Conservation (phyloP, 129 eudicot species). For the Heracleum sosnowskyi region DNA sequence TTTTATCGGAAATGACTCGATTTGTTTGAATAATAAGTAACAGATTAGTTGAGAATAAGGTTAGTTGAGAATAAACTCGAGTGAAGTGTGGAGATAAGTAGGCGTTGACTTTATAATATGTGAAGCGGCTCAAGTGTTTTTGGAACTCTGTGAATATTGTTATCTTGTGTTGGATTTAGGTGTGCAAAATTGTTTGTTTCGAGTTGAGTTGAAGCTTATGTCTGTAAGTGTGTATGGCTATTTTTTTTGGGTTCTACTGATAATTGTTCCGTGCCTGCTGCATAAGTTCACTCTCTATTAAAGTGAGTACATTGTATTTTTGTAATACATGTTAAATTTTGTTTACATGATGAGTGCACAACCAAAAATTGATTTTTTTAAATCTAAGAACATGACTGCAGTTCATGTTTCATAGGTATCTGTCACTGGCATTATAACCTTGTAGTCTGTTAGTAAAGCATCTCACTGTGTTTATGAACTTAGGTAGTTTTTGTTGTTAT, state of each 20-base stretch:
- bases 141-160: background rate
- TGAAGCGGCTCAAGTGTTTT: background rate
- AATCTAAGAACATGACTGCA: background rate
- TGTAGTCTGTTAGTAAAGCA: background rate
- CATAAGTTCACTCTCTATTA: too few species aligned
- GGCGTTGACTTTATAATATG: background rate
- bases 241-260: too few species aligned
- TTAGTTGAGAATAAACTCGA: background rate
- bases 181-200: background rate
- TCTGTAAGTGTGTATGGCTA: too few species aligned
- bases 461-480: background rate
- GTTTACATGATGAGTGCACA: background rate
- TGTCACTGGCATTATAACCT: background rate
- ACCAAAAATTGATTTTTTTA: background rate
- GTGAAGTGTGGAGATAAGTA: background rate
- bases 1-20: background rate
- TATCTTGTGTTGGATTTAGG: background rate
- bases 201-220: background rate
- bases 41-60: too few species aligned
- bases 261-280: background rate
- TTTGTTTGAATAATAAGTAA: too few species aligned
- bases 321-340: too few species aligned
- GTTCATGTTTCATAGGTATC: background rate
- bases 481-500: background rate
- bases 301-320: too few species aligned